A percentile compares a stretch with the other conserved stretches of the same genome.
Evolutionary conservation across 805 yeast species (phyloP).

Genomic region (Nakazawaea sp.): DNA sequence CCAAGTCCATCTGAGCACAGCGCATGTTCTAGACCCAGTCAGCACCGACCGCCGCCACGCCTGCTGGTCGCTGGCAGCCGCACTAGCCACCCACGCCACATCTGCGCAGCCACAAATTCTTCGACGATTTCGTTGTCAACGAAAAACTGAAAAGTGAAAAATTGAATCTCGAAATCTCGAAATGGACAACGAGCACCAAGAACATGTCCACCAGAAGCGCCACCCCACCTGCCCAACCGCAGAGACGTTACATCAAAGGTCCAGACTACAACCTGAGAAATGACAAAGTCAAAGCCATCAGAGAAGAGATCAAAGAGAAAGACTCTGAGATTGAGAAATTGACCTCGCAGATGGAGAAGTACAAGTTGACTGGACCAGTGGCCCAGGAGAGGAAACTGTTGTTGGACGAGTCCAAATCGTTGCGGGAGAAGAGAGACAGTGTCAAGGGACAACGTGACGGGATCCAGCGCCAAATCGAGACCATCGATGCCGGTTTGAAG

Average conservation of each 20-base stretch:
- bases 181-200: not conserved
- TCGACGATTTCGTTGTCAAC: no score
- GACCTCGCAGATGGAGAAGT: conserved; percentile 48
- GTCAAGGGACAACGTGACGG: conserved; percentile 25
- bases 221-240: conserved; percentile 14
- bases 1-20: no score
- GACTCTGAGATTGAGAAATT: conserved; percentile 47
- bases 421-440: conserved; percentile 31
- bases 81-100: no score
- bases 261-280: conserved; percentile 68
- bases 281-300: conserved; percentile 45
- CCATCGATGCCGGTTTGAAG: conserved; percentile 63
- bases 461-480: conserved; percentile 59
- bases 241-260: conserved; percentile 56
- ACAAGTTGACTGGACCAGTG: conserved; percentile 40
- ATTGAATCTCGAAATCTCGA: not conserved
- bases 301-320: conserved; percentile 56
- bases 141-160: not conserved
- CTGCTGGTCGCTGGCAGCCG: no score
- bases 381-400: conserved; percentile 45
- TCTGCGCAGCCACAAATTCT: no score
- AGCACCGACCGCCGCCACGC: no score
- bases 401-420: conserved; percentile 36
- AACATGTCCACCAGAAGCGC: not conserved
- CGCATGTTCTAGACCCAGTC: no score